These are phyloP conservation scores for Jamesozyma gamospora DNA, from an alignment of 805 yeast species.

Conservation along the genomic window DNA sequence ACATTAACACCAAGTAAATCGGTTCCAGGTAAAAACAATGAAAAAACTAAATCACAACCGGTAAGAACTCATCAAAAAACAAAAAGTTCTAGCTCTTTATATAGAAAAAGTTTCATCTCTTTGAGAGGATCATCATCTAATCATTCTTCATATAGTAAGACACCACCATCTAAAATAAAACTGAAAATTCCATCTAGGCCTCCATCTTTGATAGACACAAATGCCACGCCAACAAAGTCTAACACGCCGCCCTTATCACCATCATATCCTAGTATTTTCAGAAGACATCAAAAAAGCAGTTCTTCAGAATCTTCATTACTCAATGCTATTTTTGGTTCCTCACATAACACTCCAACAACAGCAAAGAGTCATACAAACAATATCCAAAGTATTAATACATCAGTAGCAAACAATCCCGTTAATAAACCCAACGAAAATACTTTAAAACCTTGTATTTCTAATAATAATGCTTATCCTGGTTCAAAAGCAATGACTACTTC, in stretches of 20 bases:
- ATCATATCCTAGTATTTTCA: slow-evolving; percentile 39
- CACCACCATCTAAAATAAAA: slow-evolving; percentile 12
- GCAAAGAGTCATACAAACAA: background rate
- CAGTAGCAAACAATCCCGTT: background rate
- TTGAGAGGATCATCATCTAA: slow-evolving; percentile 15
- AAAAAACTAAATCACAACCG: slow-evolving; percentile 22
- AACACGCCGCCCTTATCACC: slow-evolving; percentile 24
- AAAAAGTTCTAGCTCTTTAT: slow-evolving; percentile 26
- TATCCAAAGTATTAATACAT: background rate
- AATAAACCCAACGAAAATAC: background rate
- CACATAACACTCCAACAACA: slow-evolving; percentile 5
- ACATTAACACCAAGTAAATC: slow-evolving; percentile 14
- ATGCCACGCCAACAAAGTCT: slow-evolving; percentile 9
- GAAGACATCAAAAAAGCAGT: slow-evolving; percentile 54
- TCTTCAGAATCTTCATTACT: slow-evolving; percentile 46
- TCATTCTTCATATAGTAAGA: background rate
- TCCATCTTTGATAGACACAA: slow-evolving; percentile 14
- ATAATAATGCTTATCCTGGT: background rate
- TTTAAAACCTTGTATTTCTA: background rate
- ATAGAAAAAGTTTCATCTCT: slow-evolving; percentile 29
- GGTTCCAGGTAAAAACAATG: slow-evolving; percentile 1
- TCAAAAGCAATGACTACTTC: background rate
- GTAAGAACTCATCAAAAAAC: slow-evolving; percentile 19
- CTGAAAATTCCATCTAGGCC: slow-evolving; percentile 23
- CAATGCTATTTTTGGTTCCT: slow-evolving; percentile 28